A percentile compares a stretch with the other conserved stretches of the same genome.
Conservation (phyloP, 495 filamentous ascomycete genomes). For the Endocarpon pusillum region DNA sequence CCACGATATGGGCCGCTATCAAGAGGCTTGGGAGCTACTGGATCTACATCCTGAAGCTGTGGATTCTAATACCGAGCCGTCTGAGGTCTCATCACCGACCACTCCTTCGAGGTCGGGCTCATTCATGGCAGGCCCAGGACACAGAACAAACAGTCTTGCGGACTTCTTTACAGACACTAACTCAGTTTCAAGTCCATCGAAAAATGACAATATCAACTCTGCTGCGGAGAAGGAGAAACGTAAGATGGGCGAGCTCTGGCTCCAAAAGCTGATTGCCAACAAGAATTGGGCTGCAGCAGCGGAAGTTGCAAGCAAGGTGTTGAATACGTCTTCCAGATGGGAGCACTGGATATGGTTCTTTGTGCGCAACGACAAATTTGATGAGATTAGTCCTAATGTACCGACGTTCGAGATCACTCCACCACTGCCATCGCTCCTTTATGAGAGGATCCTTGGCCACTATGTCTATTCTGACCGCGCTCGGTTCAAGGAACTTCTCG, state of each 20-base stretch:
- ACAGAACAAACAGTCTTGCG: constrained; percentile 37
- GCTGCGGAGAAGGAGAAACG: constrained; percentile 78
- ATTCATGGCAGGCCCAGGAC: constrained; percentile 13
- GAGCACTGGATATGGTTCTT: constrained; percentile 91
- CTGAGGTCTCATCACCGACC: constrained; percentile 16
- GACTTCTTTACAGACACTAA: constrained; percentile 68
- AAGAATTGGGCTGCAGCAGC: constrained; percentile 65
- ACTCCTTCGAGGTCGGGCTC: constrained; percentile 8
- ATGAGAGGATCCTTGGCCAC: constrained; percentile 70
- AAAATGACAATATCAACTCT: constrained; percentile 21
- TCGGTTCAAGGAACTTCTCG: constrained; percentile 59
- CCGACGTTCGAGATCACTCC: constrained; percentile 59
- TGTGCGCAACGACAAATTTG: constrained; percentile 62
- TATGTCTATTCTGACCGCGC: constrained; percentile 58
- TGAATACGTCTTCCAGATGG: constrained; percentile 66
- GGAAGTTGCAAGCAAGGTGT: constrained; percentile 58
- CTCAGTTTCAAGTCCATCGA: constrained; percentile 23
- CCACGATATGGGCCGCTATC: constrained; percentile 57
- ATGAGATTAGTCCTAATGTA: constrained; percentile 76
- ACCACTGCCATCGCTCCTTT: constrained; percentile 63
- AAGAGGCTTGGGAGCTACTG: constrained; percentile 74
- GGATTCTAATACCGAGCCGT: constrained; percentile 41
- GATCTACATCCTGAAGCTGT: constrained; percentile 55
- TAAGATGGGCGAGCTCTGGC: constrained; percentile 80
- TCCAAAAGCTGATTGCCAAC: constrained; percentile 59